A percentile compares a stretch with the other conserved stretches of the same genome.
Evolutionary conservation across 1,284 basidiomycete genomes (phyloP).

Genomic region (Ganoderma boninense): DNA sequence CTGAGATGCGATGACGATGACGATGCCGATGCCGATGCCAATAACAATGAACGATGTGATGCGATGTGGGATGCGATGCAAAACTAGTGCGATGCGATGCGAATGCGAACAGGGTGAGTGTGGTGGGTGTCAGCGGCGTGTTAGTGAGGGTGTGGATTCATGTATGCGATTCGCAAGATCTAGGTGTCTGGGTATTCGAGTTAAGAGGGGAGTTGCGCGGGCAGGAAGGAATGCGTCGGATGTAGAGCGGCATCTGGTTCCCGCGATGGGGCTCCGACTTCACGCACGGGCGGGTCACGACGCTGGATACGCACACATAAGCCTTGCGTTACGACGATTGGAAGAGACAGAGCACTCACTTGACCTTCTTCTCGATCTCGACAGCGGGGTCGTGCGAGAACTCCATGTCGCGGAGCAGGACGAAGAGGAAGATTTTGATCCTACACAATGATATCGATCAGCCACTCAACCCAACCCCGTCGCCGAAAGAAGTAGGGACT

Average conservation of each 20-base stretch:
- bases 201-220: neutral
- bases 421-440: slow-evolving; percentile 69
- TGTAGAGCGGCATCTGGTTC: slow-evolving; percentile 64
- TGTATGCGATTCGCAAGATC: too few species aligned
- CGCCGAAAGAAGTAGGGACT: slow-evolving; percentile 39
- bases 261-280: slow-evolving; percentile 56
- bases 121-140: neutral
- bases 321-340: neutral
- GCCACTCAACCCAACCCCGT: neutral
- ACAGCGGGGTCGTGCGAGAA: slow-evolving; percentile 59
- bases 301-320: slow-evolving; percentile 42
- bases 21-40: too few species aligned
- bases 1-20: neutral
- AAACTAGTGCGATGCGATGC: neutral
- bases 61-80: neutral
- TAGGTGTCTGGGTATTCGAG: neutral
- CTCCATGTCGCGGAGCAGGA: slow-evolving; percentile 63
- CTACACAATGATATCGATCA: slow-evolving; percentile 39
- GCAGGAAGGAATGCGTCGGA: slow-evolving; percentile 40
- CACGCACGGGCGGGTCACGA: slow-evolving; percentile 64
- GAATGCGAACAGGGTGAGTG: neutral
- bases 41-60: neutral
- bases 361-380: slow-evolving; percentile 69
- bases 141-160: neutral
- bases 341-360: slow-evolving; percentile 51